A percentile compares a stretch with the other conserved stretches of the same genome.
Conservation (phyloP, 2,329 filamentous ascomycete genomes). For the Corniculantispora saksenae region DNA sequence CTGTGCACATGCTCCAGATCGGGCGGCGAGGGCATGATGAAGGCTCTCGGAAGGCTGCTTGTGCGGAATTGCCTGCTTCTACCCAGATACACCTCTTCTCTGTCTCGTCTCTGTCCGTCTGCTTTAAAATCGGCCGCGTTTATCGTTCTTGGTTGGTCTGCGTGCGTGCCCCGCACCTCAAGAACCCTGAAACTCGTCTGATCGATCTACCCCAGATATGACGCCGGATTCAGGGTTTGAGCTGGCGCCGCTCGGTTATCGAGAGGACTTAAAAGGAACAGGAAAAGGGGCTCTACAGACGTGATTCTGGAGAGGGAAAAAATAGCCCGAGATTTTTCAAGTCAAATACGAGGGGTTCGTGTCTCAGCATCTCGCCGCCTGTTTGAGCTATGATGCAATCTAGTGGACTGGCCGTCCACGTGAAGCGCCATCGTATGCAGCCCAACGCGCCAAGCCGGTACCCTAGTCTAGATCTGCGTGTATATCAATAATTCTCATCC, state of each 20-base stretch:
- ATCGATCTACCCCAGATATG: background rate
- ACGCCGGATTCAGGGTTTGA: background rate
- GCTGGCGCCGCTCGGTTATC: background rate
- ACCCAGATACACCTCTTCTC: too few species aligned
- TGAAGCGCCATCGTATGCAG: slow-evolving; percentile 8
- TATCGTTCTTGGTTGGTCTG: background rate
- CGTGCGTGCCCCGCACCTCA: background rate
- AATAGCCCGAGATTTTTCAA: background rate
- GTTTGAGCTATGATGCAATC: slow-evolving; percentile 15
- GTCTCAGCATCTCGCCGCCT: background rate
- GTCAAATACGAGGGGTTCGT: background rate
- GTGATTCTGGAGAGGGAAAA: background rate
- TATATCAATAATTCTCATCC: background rate
- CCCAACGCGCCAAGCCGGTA: background rate
- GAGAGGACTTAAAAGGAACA: too few species aligned
- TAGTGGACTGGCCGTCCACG: slow-evolving; percentile 3
- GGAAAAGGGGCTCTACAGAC: too few species aligned
- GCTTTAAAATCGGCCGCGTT: too few species aligned
- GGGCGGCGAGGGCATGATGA: slow-evolving; percentile 38
- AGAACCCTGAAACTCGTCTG: background rate
- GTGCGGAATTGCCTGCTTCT: background rate
- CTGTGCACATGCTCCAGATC: slow-evolving; percentile 35
- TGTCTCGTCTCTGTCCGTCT: too few species aligned
- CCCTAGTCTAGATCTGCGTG: background rate
- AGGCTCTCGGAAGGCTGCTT: background rate